Evolutionary conservation across 352 stramenopile species (phyloP).

Genomic region (Globisporangium polare): DNA sequence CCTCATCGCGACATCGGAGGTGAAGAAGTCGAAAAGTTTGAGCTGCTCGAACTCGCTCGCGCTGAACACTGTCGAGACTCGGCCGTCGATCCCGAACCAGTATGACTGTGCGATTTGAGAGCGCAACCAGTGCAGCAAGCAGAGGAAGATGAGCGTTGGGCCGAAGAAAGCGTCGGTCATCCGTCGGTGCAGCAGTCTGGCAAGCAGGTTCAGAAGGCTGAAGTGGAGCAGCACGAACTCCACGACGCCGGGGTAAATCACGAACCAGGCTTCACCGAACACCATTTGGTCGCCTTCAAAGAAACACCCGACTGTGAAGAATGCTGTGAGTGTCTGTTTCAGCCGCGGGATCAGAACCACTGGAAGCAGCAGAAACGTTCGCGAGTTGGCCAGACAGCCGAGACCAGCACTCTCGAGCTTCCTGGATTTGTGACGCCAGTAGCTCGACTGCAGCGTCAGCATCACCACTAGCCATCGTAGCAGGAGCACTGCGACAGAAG

Average conservation of each 20-base stretch:
- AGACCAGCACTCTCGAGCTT: not conserved
- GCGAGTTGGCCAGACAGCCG: not conserved
- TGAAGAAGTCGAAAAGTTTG: constrained; percentile 17
- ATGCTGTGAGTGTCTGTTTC: constrained; percentile 17
- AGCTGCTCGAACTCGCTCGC: constrained; percentile 7
- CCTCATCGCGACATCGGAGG: constrained; percentile 11
- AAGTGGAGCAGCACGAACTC: constrained; percentile 29
- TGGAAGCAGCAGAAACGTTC: not conserved
- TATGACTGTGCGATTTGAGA: constrained; percentile 2
- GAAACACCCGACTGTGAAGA: constrained; percentile 19
- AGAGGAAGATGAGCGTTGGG: constrained; percentile 32
- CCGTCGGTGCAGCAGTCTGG: constrained; percentile 28
- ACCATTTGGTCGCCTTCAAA: constrained; percentile 21
- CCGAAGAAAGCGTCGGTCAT: constrained; percentile 38
- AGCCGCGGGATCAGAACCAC: not conserved
- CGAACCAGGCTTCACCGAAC: constrained; percentile 27
- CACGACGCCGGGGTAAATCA: constrained; percentile 37
- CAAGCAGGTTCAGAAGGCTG: constrained; percentile 37
- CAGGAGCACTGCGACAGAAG: not conserved
- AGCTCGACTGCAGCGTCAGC: not conserved
- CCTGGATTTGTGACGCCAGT: not conserved
- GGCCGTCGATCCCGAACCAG: constrained; percentile 16
- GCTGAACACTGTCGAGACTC: constrained; percentile 13
- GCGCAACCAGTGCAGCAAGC: constrained; percentile 29
- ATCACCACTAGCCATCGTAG: not conserved